Base-by-base conservation (phyloP, 2,329 filamentous ascomycete genomes). In the Aschersonia sp. region DNA sequence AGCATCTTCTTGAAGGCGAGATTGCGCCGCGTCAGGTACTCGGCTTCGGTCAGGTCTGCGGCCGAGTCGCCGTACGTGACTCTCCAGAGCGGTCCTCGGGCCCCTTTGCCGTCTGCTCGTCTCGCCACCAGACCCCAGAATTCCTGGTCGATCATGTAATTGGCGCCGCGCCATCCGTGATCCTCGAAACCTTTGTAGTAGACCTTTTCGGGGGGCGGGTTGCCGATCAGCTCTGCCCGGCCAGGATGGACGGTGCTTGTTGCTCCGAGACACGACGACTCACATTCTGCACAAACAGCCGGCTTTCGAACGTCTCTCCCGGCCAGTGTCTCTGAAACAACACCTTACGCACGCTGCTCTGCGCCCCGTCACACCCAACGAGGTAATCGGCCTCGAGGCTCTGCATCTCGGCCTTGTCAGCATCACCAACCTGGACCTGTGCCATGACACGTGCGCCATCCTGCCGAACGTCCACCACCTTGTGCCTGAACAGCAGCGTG, bases 121-220 rank as follows among this genome's bases (percentile, higher is more conserved):
- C 65, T 68, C 0, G 73, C 72, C 5, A 70, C 70, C 67, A 77
- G 73, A 56, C 70, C 71, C 60, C 69, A 75, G 52, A 77, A 68
- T 32, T 71, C 66, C 0, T 69, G 70, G 52, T 77, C 65, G 40
- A 75, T 67, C 51, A 76, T 71, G 59, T 74, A 75, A 50, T 74
- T 71, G 31, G 64, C 63, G 48, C 70, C 67, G 45, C 65, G 64
- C 56, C 63, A 71, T 29, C 59, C 61, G 52, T 62, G 67, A 12
- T 64, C 61, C 31, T 68, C 62, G 45, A 74, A 69, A 46, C 70
- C 69, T 35, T 73, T 68, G 51, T 73, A 73, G 48, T 74, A 51
- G 32, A 49, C 48, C 54, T 55, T 29, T 20, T 20, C 20, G 20
- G 48, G 20, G 20, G n/a, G 4, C 40, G 10, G 40, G 40, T n/a